Percentiles rank a stretch among this genome's conserved stretches.
Conservation (phyloP, 805 yeast genomes). For the Ogataea paraovalis region DNA sequence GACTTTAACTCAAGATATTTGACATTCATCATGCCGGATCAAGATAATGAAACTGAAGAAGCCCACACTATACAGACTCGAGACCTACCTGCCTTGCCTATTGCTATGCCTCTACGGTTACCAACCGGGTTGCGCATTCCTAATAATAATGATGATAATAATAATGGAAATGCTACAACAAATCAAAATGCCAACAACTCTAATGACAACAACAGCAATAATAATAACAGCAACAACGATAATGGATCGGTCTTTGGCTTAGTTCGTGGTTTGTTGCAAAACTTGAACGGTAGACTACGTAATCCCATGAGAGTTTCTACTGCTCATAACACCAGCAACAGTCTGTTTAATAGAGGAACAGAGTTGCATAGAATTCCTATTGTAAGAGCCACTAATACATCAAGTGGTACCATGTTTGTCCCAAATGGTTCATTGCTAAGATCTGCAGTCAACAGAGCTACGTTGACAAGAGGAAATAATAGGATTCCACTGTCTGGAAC, state of each 20-base stretch:
- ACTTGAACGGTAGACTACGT: slow-evolving; percentile 21
- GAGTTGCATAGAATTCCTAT: slow-evolving; percentile 14
- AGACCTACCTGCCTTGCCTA: slow-evolving; percentile 5
- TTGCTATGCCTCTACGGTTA: slow-evolving; percentile 7
- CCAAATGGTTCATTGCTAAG: slow-evolving; percentile 1
- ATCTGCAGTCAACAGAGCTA: slow-evolving; percentile 1
- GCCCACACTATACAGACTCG: slow-evolving; percentile 2
- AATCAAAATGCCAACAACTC: slow-evolving; percentile 1
- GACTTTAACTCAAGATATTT: slow-evolving; percentile 30
- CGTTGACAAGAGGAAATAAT: slow-evolving; percentile 6
- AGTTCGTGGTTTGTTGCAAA: slow-evolving; percentile 22
- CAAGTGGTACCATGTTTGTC: not conserved
- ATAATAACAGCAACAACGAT: not conserved
- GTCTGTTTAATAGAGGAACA: slow-evolving; percentile 4
- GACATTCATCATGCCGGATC: slow-evolving; percentile 30
- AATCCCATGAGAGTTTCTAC: slow-evolving; percentile 14
- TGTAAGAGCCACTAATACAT: slow-evolving; percentile 8
- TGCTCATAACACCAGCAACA: slow-evolving; percentile 1
- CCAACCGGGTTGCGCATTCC: slow-evolving; percentile 1
- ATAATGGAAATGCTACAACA: not conserved
- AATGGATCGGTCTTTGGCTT: slow-evolving; percentile 19
- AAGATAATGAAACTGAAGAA: slow-evolving; percentile 11
- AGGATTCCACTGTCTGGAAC: not conserved
- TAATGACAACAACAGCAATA: slow-evolving; percentile 1
- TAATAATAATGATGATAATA: not conserved